Percentiles rank a stretch among this genome's conserved stretches.
These are phyloP conservation scores for Tylopilus plumbeoviolaceoides DNA, from an alignment of 768 basidiomycete species.

Conservation along the genomic window DNA sequence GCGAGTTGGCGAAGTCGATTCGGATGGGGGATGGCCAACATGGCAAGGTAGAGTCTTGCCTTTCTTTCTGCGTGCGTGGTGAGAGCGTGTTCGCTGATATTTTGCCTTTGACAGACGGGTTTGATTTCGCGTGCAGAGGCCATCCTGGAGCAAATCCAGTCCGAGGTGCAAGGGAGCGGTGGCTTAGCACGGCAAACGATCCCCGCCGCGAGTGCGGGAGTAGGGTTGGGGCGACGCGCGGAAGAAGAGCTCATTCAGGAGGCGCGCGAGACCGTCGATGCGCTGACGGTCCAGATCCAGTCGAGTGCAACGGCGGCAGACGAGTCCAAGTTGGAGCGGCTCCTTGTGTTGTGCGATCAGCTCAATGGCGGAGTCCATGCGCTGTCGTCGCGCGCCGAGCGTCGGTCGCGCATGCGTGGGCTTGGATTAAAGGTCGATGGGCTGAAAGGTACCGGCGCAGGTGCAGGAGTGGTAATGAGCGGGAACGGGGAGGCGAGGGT, in stretches of 20 bases:
- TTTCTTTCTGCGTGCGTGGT: not conserved
- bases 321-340: slow-evolving; percentile 56
- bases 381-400: slow-evolving; percentile 36
- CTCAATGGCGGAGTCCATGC: slow-evolving; percentile 55
- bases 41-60: slow-evolving; percentile 41
- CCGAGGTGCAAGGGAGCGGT: not conserved
- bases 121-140: slow-evolving; percentile 36
- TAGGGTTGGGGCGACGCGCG: not conserved
- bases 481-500: not conserved
- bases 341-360: slow-evolving; percentile 70
- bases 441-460: slow-evolving; percentile 18
- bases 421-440: slow-evolving; percentile 40
- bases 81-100: not conserved
- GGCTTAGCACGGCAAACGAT: not conserved
- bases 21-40: slow-evolving; percentile 38
- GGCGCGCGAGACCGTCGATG: slow-evolving; percentile 48
- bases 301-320: slow-evolving; percentile 41
- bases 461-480: not conserved
- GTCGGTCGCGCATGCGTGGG: slow-evolving; percentile 41
- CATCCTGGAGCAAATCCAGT: slow-evolving; percentile 38
- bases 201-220: not conserved
- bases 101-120: slow-evolving; percentile 5
- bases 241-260: slow-evolving; percentile 43
- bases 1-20: slow-evolving; percentile 72
- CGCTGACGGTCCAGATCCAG: slow-evolving; percentile 52